phyloP scores from a whole-genome alignment of 2,329 filamentous ascomycete species.

The Stemphylium lycopersici region DNA sequence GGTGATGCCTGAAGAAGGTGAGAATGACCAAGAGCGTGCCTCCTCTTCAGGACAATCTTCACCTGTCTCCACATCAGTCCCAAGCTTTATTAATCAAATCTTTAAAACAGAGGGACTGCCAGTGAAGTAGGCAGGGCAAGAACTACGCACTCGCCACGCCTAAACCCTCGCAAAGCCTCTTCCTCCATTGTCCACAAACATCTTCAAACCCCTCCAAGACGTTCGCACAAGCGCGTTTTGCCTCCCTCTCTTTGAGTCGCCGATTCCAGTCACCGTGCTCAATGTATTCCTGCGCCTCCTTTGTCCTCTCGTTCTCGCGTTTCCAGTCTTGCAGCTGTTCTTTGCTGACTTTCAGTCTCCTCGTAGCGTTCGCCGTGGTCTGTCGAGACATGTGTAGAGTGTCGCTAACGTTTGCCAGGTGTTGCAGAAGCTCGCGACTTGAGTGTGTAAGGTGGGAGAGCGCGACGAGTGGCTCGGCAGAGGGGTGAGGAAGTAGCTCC shows the following conservation, averaged over 20 bases:
- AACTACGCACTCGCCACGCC: conserved; percentile 46
- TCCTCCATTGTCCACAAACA: conserved; percentile 83
- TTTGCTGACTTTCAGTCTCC: conserved; percentile 79
- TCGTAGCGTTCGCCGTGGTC: conserved; percentile 78
- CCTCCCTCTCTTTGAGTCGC: conserved; percentile 76
- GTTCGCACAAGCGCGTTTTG: conserved; percentile 80
- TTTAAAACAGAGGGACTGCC: neutral
- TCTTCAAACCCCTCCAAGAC: conserved; percentile 93
- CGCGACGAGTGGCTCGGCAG: conserved; percentile 68
- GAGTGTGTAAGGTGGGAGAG: conserved; percentile 70
- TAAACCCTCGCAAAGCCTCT: conserved; percentile 64
- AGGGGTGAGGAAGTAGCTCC: conserved; percentile 70
- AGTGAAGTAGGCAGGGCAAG: neutral
- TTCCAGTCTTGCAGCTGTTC: conserved; percentile 87
- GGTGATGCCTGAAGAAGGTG: neutral
- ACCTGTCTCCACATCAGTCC: conserved; percentile 2
- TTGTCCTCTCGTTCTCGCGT: conserved; percentile 78
- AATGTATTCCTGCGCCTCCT: conserved; percentile 84
- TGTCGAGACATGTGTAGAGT: conserved; percentile 94
- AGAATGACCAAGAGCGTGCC: neutral
- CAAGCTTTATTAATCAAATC: neutral
- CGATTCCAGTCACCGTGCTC: conserved; percentile 83
- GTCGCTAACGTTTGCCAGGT: conserved; percentile 85
- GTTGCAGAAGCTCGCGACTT: conserved; percentile 74
- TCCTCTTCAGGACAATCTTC: neutral